These are phyloP conservation scores for Fonsecaea pugnacius DNA, from an alignment of 2,329 filamentous ascomycete genomes.

Conservation along the genomic window DNA sequence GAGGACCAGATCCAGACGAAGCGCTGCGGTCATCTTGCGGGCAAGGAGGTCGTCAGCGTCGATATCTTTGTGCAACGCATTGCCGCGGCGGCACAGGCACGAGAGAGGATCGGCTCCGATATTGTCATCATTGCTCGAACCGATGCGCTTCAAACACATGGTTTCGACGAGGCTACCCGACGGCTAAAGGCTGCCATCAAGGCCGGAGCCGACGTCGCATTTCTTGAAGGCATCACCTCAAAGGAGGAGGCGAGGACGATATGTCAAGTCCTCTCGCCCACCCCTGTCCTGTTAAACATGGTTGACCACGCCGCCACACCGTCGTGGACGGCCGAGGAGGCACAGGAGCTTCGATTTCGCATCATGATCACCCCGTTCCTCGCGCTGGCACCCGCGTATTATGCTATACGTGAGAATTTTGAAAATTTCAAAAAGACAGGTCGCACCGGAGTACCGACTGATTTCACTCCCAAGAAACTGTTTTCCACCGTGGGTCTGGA, in stretches of 20 bases:
- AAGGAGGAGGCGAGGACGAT: constrained; percentile 44
- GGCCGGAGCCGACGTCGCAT: constrained; percentile 48
- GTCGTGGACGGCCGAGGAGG: constrained; percentile 44
- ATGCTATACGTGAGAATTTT: constrained; percentile 44
- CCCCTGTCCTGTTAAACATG: constrained; percentile 51
- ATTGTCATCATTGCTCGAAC: constrained; percentile 53
- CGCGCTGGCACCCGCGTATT: constrained; percentile 39
- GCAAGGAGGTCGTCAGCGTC: constrained; percentile 46
- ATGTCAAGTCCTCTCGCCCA: constrained; percentile 43
- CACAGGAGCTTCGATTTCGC: constrained; percentile 47
- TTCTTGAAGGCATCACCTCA: constrained; percentile 48
- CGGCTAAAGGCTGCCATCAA: constrained; percentile 46
- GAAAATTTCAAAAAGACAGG: constrained; percentile 45
- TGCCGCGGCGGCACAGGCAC: constrained; percentile 47
- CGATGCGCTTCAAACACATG: constrained; percentile 42
- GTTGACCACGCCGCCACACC: constrained; percentile 50
- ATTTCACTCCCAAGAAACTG: constrained; percentile 46
- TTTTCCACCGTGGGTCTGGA: constrained; percentile 49
- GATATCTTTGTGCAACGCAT: constrained; percentile 45
- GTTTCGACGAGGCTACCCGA: constrained; percentile 47
- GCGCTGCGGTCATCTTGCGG: constrained; percentile 46
- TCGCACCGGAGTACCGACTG: constrained; percentile 41
- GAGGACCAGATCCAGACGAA: constrained; percentile 51
- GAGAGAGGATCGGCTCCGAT: constrained; percentile 43
- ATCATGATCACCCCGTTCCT: constrained; percentile 48